Evolutionary conservation across 2,329 filamentous ascomycete species (phyloP), one percentile per base, ranked within the genome.

Genomic region (Paraphoma sp.): DNA sequence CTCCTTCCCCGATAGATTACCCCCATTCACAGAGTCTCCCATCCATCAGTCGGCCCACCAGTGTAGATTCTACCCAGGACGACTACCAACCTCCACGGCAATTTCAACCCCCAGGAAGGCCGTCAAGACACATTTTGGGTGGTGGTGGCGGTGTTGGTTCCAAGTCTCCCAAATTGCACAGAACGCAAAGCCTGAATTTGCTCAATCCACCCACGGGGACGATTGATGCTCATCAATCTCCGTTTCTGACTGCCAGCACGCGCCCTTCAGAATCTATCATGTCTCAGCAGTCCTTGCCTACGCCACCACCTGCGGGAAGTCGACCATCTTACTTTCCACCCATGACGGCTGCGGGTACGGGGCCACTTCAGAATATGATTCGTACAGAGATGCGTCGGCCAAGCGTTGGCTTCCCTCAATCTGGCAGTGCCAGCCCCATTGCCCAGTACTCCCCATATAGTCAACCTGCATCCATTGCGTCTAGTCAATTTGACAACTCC

Each of bases 91-190:
- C 62, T n/a, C 60, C 52, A 14, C 67, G 67, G 53, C 66, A 53
- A 16, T 75, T 68, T 53, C 70, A 63, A 41, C 68, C 64, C 4
- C 68, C 68, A 30, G 63, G 65, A 40, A 64, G 63, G 29, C 68
- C 67, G 38, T 59, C 67, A 52, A 78, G 85, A 60, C 81, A 82
- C 33, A 81, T 86, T n/a, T 68, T n/a, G n/a, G n/a, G n/a, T n/a
- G n/a, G n/a, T n/a, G n/a, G n/a, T n/a, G n/a, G n/a, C n/a, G n/a
- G n/a, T n/a, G n/a, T 87, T 57, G 87, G 84, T 10, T 85, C 87
- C 0, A 80, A 82, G 60, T 87, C 87, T 9, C 86, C 86, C 9
- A 75, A 69, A 4, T 50, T 81, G 41, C 77, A 78, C 51, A 82
- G 86, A 58, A 79, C 83, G 28, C 77, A 81, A 16, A 86, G 83